Evolutionary conservation across 441 rosid genomes (phyloP).

Genomic region (Mallotus repandus): DNA sequence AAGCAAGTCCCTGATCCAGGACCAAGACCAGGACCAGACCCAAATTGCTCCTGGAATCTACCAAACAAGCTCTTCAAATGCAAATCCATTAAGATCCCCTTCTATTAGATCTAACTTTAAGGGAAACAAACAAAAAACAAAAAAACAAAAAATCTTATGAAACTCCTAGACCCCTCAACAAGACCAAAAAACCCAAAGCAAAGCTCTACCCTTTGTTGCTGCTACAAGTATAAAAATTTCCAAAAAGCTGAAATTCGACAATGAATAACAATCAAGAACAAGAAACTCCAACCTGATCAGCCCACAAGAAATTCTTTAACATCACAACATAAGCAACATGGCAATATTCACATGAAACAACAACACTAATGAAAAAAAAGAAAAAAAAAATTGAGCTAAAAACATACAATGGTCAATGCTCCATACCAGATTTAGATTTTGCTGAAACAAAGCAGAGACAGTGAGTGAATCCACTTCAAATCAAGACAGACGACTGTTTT

Average conservation of each 20-base stretch:
- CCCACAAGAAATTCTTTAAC: constrained; percentile 4
- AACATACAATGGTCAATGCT: constrained; percentile 1
- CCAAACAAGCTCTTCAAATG: constrained; percentile 66
- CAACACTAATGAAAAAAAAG: not conserved
- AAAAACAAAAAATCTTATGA: constrained; percentile 5
- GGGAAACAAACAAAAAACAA: too few species aligned
- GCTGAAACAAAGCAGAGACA: not conserved
- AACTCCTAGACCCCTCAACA: constrained; percentile 10
- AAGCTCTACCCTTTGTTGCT: constrained; percentile 14
- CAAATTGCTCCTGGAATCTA: constrained; percentile 71
- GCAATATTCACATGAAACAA: not conserved
- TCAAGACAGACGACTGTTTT: too few species aligned
- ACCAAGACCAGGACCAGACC: constrained; percentile 80
- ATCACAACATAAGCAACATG: not conserved
- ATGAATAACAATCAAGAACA: not conserved
- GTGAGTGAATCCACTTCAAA: not conserved
- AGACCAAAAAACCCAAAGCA: constrained; percentile 5
- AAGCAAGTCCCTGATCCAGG: constrained; percentile 72
- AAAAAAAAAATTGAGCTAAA: not conserved
- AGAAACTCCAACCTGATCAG: not conserved
- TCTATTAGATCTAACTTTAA: constrained; percentile 20
- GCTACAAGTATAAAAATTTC: not conserved
- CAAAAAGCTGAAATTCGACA: not conserved
- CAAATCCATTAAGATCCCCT: constrained; percentile 47
- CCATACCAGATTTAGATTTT: constrained; percentile 11